These are phyloP conservation scores for Penicillium canescens DNA, from an alignment of 495 filamentous ascomycete genomes.

Conservation along the genomic window DNA sequence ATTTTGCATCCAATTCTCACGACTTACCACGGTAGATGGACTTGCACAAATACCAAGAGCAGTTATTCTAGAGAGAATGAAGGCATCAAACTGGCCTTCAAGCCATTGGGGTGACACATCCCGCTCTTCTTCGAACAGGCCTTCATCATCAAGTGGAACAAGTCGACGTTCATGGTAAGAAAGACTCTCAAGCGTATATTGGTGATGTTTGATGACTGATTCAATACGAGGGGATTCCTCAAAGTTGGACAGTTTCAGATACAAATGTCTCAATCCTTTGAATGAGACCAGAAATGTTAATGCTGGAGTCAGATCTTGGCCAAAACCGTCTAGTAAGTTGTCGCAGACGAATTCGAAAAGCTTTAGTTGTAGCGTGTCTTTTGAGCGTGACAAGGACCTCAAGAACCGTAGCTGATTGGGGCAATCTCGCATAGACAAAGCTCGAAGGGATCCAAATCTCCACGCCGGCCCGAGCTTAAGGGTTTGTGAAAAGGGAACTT, in stretches of 20 bases:
- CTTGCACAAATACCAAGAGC: conserved; percentile 4
- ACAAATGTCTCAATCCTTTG: background rate
- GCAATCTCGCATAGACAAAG: background rate
- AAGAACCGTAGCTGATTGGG: background rate
- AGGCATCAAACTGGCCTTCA: background rate
- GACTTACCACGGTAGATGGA: background rate
- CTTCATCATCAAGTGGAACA: conserved; percentile 6
- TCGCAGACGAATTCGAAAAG: background rate
- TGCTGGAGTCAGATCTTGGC: background rate
- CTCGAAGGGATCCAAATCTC: background rate
- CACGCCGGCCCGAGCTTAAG: background rate
- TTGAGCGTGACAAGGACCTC: background rate
- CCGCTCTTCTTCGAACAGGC: conserved; percentile 3
- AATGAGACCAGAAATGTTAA: conserved; percentile 3
- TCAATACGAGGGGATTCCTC: background rate
- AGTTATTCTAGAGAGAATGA: background rate
- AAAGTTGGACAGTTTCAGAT: conserved; percentile 11
- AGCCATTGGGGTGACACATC: conserved; percentile 4
- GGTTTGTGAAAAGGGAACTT: background rate
- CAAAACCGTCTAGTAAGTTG: background rate
- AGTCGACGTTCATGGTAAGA: conserved; percentile 10
- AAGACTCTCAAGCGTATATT: conserved; percentile 7
- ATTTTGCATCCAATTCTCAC: background rate
- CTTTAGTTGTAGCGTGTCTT: background rate
- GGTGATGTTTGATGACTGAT: conserved; percentile 1